Conservation (phyloP, 176 grass and related monocot species). For the Aechmea fasciata region DNA sequence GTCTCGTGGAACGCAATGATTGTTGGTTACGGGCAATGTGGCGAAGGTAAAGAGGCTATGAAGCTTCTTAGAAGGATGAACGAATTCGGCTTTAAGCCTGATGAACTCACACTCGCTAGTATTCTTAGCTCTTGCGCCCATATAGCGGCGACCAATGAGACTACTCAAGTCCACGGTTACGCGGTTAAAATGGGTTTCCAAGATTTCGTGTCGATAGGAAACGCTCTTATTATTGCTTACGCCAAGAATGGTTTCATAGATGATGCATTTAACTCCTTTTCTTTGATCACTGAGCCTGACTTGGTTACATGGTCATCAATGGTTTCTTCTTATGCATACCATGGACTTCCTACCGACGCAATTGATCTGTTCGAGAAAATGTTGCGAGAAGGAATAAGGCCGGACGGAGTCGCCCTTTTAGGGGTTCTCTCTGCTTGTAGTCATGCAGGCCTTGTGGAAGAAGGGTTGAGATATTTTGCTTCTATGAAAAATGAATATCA, state of each 20-base stretch:
- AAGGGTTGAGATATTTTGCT: slow-evolving; percentile 48
- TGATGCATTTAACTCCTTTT: slow-evolving; percentile 34
- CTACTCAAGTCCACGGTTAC: slow-evolving; percentile 40
- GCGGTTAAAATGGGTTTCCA: slow-evolving; percentile 32
- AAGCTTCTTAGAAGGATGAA: slow-evolving; percentile 47
- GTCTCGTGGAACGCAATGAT: slow-evolving; percentile 74
- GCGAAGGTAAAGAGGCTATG: slow-evolving; percentile 41
- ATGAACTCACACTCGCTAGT: slow-evolving; percentile 65
- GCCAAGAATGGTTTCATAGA: slow-evolving; percentile 55
- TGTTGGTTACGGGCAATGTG: slow-evolving; percentile 47
- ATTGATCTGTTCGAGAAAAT: slow-evolving; percentile 53
- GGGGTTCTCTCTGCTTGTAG: slow-evolving; percentile 67
- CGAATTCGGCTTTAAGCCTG: slow-evolving; percentile 31
- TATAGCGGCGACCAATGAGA: slow-evolving; percentile 41
- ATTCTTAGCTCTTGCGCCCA: slow-evolving; percentile 64
- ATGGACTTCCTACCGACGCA: slow-evolving; percentile 35
- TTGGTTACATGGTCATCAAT: slow-evolving; percentile 69
- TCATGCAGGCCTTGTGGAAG: slow-evolving; percentile 59
- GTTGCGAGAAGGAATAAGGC: slow-evolving; percentile 31
- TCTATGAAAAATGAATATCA: slow-evolving; percentile 40
- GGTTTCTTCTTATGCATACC: slow-evolving; percentile 50
- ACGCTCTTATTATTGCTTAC: slow-evolving; percentile 65
- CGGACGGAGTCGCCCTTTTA: slow-evolving; percentile 53
- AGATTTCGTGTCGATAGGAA: slow-evolving; percentile 43
- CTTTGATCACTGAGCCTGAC: slow-evolving; percentile 32